Conservation (phyloP, 805 yeast genomes). For the Myxozyma geophila region DNA sequence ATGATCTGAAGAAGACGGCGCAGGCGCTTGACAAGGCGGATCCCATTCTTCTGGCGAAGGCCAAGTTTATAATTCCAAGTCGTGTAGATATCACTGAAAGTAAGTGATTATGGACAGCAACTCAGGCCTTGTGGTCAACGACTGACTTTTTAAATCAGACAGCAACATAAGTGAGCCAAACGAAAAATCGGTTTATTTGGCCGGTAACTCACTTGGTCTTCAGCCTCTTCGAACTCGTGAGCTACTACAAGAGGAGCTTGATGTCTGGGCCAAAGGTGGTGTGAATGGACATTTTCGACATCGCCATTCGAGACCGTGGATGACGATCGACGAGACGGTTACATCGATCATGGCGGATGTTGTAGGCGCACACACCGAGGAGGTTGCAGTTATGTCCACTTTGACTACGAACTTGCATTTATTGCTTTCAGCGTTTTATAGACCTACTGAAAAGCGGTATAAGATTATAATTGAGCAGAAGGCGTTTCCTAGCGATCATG, state of each 20-base stretch:
- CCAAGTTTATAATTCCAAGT: constrained; percentile 33
- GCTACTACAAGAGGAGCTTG: constrained; percentile 67
- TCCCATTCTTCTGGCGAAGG: constrained; percentile 19
- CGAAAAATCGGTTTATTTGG: constrained; percentile 56
- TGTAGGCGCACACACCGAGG: constrained; percentile 75
- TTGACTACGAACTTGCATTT: constrained; percentile 82
- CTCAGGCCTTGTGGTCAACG: not conserved
- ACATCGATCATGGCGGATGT: constrained; percentile 69
- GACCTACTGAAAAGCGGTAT: constrained; percentile 57
- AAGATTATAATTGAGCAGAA: constrained; percentile 83
- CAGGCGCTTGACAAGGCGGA: constrained; percentile 30
- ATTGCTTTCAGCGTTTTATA: constrained; percentile 72
- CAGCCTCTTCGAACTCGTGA: constrained; percentile 70
- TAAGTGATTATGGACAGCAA: not conserved
- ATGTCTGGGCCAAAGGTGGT: constrained; percentile 80
- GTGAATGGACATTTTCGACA: constrained; percentile 84
- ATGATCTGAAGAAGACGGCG: constrained; percentile 16
- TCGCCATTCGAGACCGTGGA: constrained; percentile 66
- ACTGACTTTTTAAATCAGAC: not conserved
- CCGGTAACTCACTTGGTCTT: constrained; percentile 93
- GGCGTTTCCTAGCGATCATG: constrained; percentile 88
- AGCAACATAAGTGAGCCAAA: constrained; percentile 17
- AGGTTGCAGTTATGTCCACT: constrained; percentile 87
- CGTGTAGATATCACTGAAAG: constrained; percentile 32
- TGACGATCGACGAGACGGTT: constrained; percentile 79